Evolutionary conservation across 1,139 yeast genomes (phyloP).

Genomic region (Saccharomyces hybrid): DNA sequence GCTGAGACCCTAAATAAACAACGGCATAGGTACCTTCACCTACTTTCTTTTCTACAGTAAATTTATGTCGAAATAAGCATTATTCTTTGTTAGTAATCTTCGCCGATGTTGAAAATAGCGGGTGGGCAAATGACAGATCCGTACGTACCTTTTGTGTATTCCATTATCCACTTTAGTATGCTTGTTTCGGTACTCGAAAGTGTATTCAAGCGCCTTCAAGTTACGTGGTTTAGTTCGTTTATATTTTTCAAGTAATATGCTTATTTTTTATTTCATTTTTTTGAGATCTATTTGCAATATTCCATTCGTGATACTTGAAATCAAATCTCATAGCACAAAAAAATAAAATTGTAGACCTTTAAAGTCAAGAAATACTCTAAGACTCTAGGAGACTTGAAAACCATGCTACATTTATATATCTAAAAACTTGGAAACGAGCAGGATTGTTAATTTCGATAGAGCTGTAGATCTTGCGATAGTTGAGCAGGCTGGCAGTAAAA

Average conservation of each 20-base stretch:
- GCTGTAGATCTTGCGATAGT: too few relatives aligned
- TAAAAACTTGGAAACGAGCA: neutral
- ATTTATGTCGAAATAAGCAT: constrained; percentile 4
- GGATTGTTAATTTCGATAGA: neutral
- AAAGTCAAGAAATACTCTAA: too few relatives aligned
- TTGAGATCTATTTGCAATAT: neutral
- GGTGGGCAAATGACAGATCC: neutral
- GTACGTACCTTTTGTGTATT: neutral
- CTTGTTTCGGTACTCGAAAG: neutral
- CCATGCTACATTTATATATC: neutral
- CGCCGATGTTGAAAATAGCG: too few relatives aligned
- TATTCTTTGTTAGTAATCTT: too few relatives aligned
- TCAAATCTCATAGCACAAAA: neutral
- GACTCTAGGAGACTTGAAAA: neutral
- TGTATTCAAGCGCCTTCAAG: too few relatives aligned
- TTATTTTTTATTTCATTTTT: neutral
- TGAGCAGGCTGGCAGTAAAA: too few relatives aligned
- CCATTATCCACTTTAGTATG: neutral
- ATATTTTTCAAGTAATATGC: too few relatives aligned
- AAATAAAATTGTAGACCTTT: neutral
- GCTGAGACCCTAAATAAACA: constrained; percentile 70
- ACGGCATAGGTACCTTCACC: constrained; percentile 99
- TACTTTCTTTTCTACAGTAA: constrained; percentile 55
- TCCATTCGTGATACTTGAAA: neutral
- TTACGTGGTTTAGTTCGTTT: too few relatives aligned